These are phyloP conservation scores for Scytalidium sp. DNA, from an alignment of 2,329 filamentous ascomycete species.

Conservation along the genomic window DNA sequence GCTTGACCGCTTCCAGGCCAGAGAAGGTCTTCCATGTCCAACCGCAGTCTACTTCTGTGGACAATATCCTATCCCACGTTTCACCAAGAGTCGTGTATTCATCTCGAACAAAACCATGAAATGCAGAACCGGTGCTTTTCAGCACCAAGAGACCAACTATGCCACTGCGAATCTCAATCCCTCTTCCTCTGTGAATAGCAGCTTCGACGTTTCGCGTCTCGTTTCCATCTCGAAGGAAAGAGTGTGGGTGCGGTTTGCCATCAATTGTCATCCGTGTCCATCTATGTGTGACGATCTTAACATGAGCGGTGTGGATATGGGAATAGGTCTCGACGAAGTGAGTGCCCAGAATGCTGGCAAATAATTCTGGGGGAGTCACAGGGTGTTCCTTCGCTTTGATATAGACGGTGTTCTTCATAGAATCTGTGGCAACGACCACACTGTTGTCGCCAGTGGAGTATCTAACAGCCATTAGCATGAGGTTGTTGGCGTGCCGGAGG, in stretches of 20 bases:
- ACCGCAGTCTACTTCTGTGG: constrained; percentile 82
- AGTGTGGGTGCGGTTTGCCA: constrained; percentile 90
- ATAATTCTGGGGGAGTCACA: constrained; percentile 90
- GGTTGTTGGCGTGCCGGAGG: background rate
- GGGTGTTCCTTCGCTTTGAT: constrained; percentile 93
- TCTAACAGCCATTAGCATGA: constrained; percentile 41
- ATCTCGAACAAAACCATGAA: constrained; percentile 90
- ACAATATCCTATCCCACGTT: constrained; percentile 92
- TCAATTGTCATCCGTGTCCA: constrained; percentile 89
- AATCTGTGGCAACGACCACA: constrained; percentile 93
- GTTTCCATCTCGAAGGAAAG: constrained; percentile 84
- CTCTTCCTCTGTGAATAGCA: constrained; percentile 61
- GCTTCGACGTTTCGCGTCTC: constrained; percentile 85
- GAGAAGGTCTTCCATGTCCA: constrained; percentile 83
- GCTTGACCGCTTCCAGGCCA: constrained; percentile 63
- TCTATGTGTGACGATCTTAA: constrained; percentile 79
- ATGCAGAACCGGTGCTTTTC: constrained; percentile 94
- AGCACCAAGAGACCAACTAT: constrained; percentile 83
- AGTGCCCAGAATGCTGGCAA: constrained; percentile 75
- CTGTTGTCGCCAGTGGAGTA: constrained; percentile 95
- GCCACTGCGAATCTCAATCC: constrained; percentile 72
- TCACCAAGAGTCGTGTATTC: constrained; percentile 90
- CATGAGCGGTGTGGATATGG: constrained; percentile 83
- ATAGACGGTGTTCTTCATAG: constrained; percentile 96
- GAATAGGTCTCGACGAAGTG: constrained; percentile 88